Evolutionary conservation across 2,329 filamentous ascomycete genomes (phyloP).

Genomic region (Fusarium sp.): DNA sequence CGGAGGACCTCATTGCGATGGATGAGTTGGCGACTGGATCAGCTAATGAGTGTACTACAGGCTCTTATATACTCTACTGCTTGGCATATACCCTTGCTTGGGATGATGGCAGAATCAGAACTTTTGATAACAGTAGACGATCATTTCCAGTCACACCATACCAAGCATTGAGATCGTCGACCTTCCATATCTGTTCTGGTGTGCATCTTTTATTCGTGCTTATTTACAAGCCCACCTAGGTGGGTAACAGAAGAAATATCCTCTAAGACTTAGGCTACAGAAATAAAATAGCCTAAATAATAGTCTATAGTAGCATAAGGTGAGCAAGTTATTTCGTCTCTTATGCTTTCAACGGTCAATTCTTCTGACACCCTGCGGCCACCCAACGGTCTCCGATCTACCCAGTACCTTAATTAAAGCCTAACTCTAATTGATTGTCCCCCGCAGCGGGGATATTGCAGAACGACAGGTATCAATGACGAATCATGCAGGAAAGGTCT

Average conservation of each 20-base stretch:
- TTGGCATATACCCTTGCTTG: not conserved
- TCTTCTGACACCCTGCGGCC: too few species aligned
- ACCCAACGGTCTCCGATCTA: conserved; percentile 24
- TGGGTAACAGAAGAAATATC: too few species aligned
- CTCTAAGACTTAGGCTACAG: too few species aligned
- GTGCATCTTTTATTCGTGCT: conserved; percentile 6
- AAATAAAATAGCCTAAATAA: too few species aligned
- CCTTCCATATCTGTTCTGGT: conserved; percentile 33
- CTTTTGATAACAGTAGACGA: conserved; percentile 23
- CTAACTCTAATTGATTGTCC: conserved; percentile 51
- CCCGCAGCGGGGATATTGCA: conserved; percentile 2
- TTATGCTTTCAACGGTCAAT: too few species aligned
- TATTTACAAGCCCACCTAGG: not conserved
- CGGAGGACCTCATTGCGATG: conserved; percentile 32
- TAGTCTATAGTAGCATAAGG: too few species aligned
- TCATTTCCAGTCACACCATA: conserved; percentile 8
- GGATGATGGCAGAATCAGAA: not conserved
- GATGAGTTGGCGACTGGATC: not conserved
- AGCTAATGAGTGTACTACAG: not conserved
- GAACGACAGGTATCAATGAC: conserved; percentile 15
- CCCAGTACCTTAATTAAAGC: conserved; percentile 27
- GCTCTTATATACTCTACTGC: conserved; percentile 11
- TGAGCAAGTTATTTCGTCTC: too few species aligned
- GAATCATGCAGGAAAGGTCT: conserved; percentile 26
- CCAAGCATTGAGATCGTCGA: conserved; percentile 10